Percentiles rank a stretch among this genome's conserved stretches.
Evolutionary conservation across 805 yeast genomes (phyloP).

Genomic region (Nadsonia fulvescens): DNA sequence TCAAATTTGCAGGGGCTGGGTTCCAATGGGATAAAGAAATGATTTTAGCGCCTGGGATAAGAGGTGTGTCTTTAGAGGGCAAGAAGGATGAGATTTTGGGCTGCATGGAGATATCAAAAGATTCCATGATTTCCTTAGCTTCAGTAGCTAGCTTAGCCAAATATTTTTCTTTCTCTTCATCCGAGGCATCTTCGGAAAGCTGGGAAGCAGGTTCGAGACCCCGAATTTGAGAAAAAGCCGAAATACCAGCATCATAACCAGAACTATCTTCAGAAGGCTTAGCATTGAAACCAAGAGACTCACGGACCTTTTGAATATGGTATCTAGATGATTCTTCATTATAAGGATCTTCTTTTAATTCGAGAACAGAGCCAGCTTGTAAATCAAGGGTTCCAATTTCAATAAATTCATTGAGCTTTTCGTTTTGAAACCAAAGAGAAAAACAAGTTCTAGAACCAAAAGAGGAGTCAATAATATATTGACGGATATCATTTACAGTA

Average conservation of each 20-base stretch:
- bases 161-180: conserved; percentile 1
- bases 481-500: conserved; percentile 36
- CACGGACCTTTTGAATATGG: conserved; percentile 49
- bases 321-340: conserved; percentile 39
- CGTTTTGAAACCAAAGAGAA: conserved; percentile 24
- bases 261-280: conserved; percentile 21
- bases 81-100: conserved; percentile 4
- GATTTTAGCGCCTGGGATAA: conserved; percentile 29
- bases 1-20: conserved; percentile 55
- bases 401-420: conserved; percentile 20
- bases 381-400: conserved; percentile 18
- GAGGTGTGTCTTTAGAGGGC: conserved; percentile 9
- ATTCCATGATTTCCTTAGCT: conserved; percentile 7
- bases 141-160: conserved; percentile 2
- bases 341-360: conserved; percentile 37
- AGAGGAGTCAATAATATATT: conserved; percentile 39
- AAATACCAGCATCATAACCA: conserved; percentile 28
- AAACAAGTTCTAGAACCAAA: conserved; percentile 42
- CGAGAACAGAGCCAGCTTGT: conserved; percentile 25
- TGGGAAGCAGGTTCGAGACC: conserved; percentile 12
- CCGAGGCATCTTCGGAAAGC: conserved; percentile 6
- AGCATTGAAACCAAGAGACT: conserved; percentile 31
- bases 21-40: conserved; percentile 65
- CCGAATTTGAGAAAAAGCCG: conserved; percentile 22
- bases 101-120: conserved; percentile 5